phyloP scores from a whole-genome alignment of 2,329 filamentous ascomycete genomes.

The Penicillium decumbens region DNA sequence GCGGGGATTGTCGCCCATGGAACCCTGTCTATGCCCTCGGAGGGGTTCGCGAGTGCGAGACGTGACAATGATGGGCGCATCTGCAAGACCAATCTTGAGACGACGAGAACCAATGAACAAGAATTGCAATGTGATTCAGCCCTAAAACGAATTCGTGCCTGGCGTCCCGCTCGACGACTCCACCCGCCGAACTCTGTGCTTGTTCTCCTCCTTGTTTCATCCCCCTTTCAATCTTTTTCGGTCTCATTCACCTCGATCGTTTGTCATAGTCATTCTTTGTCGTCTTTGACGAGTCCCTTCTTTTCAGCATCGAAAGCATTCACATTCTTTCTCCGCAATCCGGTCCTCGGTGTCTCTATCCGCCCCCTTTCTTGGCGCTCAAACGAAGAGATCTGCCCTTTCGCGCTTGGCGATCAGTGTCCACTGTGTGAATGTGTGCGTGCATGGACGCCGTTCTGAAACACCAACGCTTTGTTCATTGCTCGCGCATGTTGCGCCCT shows the following conservation, averaged over 20 bases:
- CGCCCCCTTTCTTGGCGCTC: slow-evolving; percentile 21
- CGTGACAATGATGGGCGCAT: not conserved
- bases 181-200: slow-evolving; percentile 1
- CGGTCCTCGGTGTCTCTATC: slow-evolving; percentile 5
- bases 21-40: not conserved
- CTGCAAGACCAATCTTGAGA: not conserved
- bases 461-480: slow-evolving; percentile 6
- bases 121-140: slow-evolving; percentile 2
- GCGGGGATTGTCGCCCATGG: not conserved
- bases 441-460: slow-evolving; percentile 11
- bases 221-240: slow-evolving; percentile 8
- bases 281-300: slow-evolving; percentile 5
- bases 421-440: not conserved
- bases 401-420: slow-evolving; percentile 6
- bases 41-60: not conserved
- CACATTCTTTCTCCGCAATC: slow-evolving; percentile 20
- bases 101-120: not conserved
- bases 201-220: slow-evolving; percentile 15
- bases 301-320: not conserved
- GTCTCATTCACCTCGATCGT: not conserved
- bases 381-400: slow-evolving; percentile 15
- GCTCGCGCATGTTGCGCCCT: not conserved
- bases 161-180: not conserved
- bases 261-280: slow-evolving; percentile 4
- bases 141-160: slow-evolving; percentile 5